These are phyloP conservation scores for Leccinum aurantiacum DNA, from an alignment of 768 basidiomycete genomes.

Conservation along the genomic window DNA sequence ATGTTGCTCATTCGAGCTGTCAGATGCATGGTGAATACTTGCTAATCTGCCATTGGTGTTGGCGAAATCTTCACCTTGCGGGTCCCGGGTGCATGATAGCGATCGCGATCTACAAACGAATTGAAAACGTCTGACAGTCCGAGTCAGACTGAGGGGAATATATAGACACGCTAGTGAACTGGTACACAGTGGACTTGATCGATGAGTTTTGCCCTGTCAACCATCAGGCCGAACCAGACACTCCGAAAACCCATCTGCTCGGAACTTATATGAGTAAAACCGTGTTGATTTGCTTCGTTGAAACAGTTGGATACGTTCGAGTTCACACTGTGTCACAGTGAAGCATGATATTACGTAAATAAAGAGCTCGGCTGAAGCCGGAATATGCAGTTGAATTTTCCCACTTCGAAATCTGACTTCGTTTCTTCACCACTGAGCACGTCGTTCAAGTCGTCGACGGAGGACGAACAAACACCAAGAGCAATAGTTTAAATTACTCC, in stretches of 20 bases:
- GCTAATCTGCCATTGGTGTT: neutral
- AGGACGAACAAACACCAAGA: slow-evolving; percentile 6
- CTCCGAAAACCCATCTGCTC: too few species aligned
- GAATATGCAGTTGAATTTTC: neutral
- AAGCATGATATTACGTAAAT: neutral
- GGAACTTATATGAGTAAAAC: too few species aligned
- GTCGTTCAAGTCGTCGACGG: slow-evolving; percentile 6
- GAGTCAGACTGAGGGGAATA: neutral
- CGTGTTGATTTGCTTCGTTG: neutral
- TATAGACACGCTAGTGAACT: too few species aligned
- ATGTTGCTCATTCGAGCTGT: neutral
- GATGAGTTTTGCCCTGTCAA: neutral
- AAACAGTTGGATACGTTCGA: too few species aligned
- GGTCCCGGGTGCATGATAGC: neutral
- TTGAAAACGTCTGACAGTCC: neutral
- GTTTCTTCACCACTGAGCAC: neutral
- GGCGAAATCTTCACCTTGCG: neutral
- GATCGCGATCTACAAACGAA: neutral
- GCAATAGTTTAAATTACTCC: slow-evolving; percentile 4
- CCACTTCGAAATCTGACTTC: neutral
- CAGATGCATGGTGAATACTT: neutral
- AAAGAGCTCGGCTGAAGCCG: neutral
- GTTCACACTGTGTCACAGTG: too few species aligned
- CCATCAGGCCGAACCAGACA: neutral
- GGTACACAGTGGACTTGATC: too few species aligned